A percentile compares a stretch with the other conserved stretches of the same genome.
These are phyloP conservation scores for Cladobotryum mycophilum DNA, from an alignment of 2,329 filamentous ascomycete genomes.

Conservation along the genomic window DNA sequence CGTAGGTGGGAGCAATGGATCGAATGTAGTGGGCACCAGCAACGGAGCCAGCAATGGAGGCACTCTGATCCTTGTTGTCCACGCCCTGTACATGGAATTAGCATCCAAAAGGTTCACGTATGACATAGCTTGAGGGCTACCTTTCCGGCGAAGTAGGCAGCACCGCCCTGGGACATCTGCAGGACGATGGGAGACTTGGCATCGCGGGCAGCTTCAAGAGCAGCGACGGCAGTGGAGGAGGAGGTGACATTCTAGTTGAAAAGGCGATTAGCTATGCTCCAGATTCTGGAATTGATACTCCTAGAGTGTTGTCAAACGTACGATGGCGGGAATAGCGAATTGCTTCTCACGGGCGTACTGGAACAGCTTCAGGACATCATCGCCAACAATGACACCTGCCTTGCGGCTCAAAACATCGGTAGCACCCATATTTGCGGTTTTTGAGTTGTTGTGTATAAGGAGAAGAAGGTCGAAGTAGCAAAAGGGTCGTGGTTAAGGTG, in stretches of 20 bases:
- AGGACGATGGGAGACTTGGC: conserved; percentile 87
- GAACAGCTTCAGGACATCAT: conserved; percentile 63
- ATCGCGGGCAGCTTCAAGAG: conserved; percentile 92
- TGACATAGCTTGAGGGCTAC: conserved; percentile 29
- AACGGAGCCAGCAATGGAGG: conserved; percentile 80
- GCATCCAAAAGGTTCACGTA: not conserved
- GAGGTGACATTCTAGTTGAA: conserved; percentile 78
- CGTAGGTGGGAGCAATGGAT: conserved; percentile 78
- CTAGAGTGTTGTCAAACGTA: conserved; percentile 18
- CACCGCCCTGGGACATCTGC: conserved; percentile 88
- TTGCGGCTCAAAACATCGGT: conserved; percentile 43
- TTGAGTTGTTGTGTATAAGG: not conserved
- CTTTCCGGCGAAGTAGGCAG: conserved; percentile 89
- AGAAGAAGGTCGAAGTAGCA: not conserved
- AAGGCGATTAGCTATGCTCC: not conserved
- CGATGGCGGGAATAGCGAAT: conserved; percentile 81
- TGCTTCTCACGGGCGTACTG: conserved; percentile 81
- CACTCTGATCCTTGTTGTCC: conserved; percentile 72
- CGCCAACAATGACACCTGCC: conserved; percentile 48
- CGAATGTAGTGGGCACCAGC: conserved; percentile 93
- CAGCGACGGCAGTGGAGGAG: conserved; percentile 68
- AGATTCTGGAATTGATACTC: too few relatives aligned
- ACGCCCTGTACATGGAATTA: conserved; percentile 50
- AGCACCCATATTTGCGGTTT: conserved; percentile 31
- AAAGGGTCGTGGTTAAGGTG: not conserved